Evolutionary conservation across 148 eudicot species (phyloP), one percentile per base, ranked within the genome.

Genomic region (Rhododendron ferrugineum): DNA sequence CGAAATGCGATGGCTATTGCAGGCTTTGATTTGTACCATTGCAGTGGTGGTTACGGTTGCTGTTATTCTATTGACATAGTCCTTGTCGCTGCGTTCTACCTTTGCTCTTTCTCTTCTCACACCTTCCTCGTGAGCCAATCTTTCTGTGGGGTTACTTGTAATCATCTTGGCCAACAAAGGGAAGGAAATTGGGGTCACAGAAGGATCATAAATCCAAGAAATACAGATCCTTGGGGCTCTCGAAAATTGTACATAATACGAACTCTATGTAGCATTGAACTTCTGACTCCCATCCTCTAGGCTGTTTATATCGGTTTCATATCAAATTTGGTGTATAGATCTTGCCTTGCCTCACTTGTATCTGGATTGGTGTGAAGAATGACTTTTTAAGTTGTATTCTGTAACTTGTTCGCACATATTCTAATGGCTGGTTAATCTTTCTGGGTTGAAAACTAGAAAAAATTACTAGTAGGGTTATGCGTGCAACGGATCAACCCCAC

Each of bases 11-110:
- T 64, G 13, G 34, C 78, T 66, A 40, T 83, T 86, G 79, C 91
- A 93, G 95, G 95, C 95, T 86, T 54, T 89, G 80, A 70, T 88
- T 46, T 91, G 87, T 85, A 90, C 95, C 11, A 52, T 91, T n/a
- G 90, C 81, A 11, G 87, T 80, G 58, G 79, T 90, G 85, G 86
- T 93, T 73, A 36, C 80, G 5, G 85, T 85, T 75, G 90, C 91
- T 68, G 89, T 83, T 56, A 79, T 93, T 70, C 85, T 91, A 82
- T 72, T 91, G 5, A 70, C 15, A 26, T 88, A 82, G 79, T 80
- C 82, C 84, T n/a, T 14, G 5, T 78, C 42, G 62, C 32, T 7
- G 62, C 11, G 5, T 3, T 18, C 58, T 26, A 34, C 40, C 77
- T 66, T n/a, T 5, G 77, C 70, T 64, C 16, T n/a, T 11, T 30